phyloP scores from a whole-genome alignment of 345 rosid species.

The Arabidopsis suecica region DNA sequence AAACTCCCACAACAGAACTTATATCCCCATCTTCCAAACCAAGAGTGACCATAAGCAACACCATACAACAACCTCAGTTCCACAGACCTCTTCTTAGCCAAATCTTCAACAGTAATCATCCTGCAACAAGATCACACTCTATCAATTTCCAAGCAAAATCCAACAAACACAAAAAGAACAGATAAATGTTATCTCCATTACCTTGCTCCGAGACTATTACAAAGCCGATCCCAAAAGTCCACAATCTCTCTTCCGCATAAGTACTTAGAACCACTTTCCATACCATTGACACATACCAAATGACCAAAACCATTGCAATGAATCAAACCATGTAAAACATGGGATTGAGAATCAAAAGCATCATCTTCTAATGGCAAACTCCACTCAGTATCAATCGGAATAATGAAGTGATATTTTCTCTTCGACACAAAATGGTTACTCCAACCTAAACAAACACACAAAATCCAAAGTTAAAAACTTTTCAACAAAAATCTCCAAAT shows the following conservation, averaged over 20 bases:
- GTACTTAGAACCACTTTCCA: constrained; percentile 73
- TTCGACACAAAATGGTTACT: constrained; percentile 69
- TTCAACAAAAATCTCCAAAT: too few relatives aligned
- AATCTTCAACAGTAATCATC: constrained; percentile 75
- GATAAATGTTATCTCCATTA: constrained; percentile 24
- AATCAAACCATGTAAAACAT: constrained; percentile 84
- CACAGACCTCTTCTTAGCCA: constrained; percentile 68
- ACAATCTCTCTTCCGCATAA: constrained; percentile 77
- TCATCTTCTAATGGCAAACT: constrained; percentile 58
- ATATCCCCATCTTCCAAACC: constrained; percentile 96
- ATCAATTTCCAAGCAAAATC: constrained; percentile 12
- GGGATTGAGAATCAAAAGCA: constrained; percentile 59
- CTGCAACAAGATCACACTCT: constrained; percentile 45
- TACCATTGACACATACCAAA: constrained; percentile 76
- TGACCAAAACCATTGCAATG: constrained; percentile 91
- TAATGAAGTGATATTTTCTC: constrained; percentile 73
- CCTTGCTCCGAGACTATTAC: constrained; percentile 63
- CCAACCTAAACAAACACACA: constrained; percentile 61
- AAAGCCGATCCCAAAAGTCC: constrained; percentile 89
- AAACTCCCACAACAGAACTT: constrained; percentile 75
- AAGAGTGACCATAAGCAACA: constrained; percentile 82
- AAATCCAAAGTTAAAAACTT: not conserved
- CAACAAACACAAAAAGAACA: not conserved
- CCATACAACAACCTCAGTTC: constrained; percentile 81
- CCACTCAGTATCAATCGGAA: constrained; percentile 71